Base-by-base conservation (phyloP, 768 basidiomycete genomes). In the Boletales sp. region DNA sequence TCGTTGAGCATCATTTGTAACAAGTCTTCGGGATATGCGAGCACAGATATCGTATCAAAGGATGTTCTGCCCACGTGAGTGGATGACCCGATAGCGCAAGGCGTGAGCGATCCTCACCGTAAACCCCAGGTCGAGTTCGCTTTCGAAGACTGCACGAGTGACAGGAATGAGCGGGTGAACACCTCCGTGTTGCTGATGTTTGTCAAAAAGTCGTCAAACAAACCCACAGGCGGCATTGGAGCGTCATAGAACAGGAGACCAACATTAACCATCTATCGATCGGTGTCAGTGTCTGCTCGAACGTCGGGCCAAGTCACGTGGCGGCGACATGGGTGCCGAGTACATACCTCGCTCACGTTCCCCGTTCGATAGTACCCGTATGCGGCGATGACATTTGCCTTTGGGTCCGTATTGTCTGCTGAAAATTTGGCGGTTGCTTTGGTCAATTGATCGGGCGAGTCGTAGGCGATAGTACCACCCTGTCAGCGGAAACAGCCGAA, bases 161-260 rank as follows among this genome's bases (percentile, higher is more conserved):
- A 69, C 30, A 50, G 36, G 40, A 57, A 63, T 5, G 59, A 63
- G 15, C 61, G 57, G 21, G 61, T 53, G 37, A 57, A 56, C 19
- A 62, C 53, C 5, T 43, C 38, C 3, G 45, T 41, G 25, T 58
- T 8, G 18, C 43, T 49, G 21, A 40, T 40, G 36, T 52, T 37
- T 6, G 55, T 58, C 51, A 66, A 13, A 13, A 83, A 68, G 9
- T 34, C 49, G 13, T 69, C 63, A 33, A 68, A 69, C 5, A 59
- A 43, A 21, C 63, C 61, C 11, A 48, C 30, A 30, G 62, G 66
- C 19, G 58, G 57, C 14, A 51, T 46, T 36, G 66, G 82, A 1
- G 55, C 77, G 56, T 86, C 78, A 55, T 86, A 85, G 64, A 86
- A 86, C 19, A 86, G 45, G 4, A 80, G 46, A 8, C 67, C 62